phyloP scores from a whole-genome alignment of 2,329 filamentous ascomycete genomes.

The Claviceps africana region DNA sequence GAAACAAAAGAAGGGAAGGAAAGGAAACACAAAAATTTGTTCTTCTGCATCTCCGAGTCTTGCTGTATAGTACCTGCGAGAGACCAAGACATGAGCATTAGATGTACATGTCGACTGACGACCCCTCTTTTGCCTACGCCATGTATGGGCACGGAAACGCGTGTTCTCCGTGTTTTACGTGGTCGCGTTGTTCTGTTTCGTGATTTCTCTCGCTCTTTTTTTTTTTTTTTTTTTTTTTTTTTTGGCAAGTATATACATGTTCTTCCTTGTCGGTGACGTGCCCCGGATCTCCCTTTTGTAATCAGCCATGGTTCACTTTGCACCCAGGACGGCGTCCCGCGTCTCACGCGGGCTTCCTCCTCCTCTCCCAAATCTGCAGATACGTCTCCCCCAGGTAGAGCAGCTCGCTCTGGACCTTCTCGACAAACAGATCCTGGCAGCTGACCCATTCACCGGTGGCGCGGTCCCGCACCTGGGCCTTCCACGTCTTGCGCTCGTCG shows the following conservation, averaged over 20 bases:
- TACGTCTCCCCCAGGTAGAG: conserved; percentile 90
- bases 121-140: background rate
- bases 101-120: background rate
- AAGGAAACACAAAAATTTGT: background rate
- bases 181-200: too few species aligned
- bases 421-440: conserved; percentile 86
- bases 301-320: too few species aligned
- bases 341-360: conserved; percentile 31
- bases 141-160: too few species aligned
- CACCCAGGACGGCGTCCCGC: background rate
- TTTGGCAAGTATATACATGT: too few species aligned
- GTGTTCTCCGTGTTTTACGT: too few species aligned
- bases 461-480: conserved; percentile 76
- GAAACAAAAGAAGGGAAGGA: background rate
- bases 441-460: conserved; percentile 79
- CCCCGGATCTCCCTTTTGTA: background rate
- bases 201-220: too few species aligned
- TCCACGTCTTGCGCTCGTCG: conserved; percentile 83
- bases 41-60: background rate
- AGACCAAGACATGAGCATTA: background rate
- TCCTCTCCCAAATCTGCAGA: conserved; percentile 88
- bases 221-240: too few species aligned
- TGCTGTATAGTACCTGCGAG: conserved; percentile 2
- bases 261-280: too few species aligned
- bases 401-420: conserved; percentile 76